Evolutionary conservation across 2,329 filamentous ascomycete genomes (phyloP).

Genomic region (Colletotrichum tamarilloi): DNA sequence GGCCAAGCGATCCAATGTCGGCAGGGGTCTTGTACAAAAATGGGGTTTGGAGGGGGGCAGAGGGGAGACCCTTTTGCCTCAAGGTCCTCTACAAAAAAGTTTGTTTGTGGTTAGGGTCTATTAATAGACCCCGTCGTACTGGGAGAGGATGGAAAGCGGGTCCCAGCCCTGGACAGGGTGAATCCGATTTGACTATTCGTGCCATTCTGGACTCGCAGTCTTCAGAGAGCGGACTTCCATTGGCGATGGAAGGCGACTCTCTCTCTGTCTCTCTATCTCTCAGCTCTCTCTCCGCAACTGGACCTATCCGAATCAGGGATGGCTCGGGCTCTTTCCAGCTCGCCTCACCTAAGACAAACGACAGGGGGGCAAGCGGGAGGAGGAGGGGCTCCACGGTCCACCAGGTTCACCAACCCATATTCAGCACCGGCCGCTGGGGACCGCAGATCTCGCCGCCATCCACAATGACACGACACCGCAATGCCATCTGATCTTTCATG

Average conservation of each 20-base stretch:
- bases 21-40: constrained; percentile 1
- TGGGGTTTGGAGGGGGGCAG: not conserved
- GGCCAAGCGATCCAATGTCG: not conserved
- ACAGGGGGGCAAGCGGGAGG: not conserved
- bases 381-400: not conserved
- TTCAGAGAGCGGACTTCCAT: not conserved
- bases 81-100: constrained; percentile 3
- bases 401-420: not conserved
- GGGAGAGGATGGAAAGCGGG: not conserved
- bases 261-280: too few relatives aligned
- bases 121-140: constrained; percentile 15
- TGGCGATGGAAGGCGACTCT: not conserved
- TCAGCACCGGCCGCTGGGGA: not conserved
- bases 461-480: not conserved
- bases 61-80: constrained; percentile 2
- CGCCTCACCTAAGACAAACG: constrained; percentile 21
- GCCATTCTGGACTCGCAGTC: not conserved
- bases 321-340: constrained; percentile 5
- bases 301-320: constrained; percentile 12
- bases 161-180: constrained; percentile 1
- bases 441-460: not conserved
- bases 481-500: not conserved
- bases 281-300: constrained; percentile 1
- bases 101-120: constrained; percentile 14
- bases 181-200: not conserved